Conservation (phyloP, 1,284 basidiomycete species). For the Sutorius eximius region DNA sequence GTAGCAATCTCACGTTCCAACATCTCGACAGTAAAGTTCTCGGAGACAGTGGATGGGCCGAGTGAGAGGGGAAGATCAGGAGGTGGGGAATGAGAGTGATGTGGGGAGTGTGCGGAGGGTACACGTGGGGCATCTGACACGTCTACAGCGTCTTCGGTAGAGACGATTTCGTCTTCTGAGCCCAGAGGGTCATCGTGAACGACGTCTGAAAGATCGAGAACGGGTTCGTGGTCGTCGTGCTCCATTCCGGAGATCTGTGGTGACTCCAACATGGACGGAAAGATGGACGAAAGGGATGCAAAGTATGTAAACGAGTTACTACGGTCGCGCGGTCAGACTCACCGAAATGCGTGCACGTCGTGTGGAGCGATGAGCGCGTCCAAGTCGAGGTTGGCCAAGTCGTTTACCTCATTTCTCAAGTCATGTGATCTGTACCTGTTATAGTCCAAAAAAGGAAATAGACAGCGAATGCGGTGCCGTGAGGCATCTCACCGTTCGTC, state of each 20-base stretch:
- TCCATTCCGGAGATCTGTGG: conserved; percentile 45
- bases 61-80: conserved; percentile 27
- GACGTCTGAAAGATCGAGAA: conserved; percentile 74
- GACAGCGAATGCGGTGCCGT: neutral
- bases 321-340: conserved; percentile 4
- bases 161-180: conserved; percentile 34
- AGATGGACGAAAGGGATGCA: neutral
- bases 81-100: conserved; percentile 21
- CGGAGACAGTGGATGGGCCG: conserved; percentile 25
- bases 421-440: conserved; percentile 26
- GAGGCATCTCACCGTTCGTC: conserved; percentile 6
- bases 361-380: conserved; percentile 23
- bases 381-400: conserved; percentile 20
- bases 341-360: conserved; percentile 23
- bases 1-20: conserved; percentile 73
- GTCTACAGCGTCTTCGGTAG: conserved; percentile 38
- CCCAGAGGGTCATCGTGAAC: conserved; percentile 68
- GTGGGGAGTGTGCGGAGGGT: conserved; percentile 28
- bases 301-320: neutral
- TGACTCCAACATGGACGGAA: neutral
- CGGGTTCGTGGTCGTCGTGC: conserved; percentile 58
- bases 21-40: conserved; percentile 62
- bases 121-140: conserved; percentile 28
- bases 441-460: conserved; percentile 1
- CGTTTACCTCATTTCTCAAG: conserved; percentile 34